Percentiles rank a stretch among this genome's conserved stretches.
Conservation (phyloP, 2,329 filamentous ascomycete genomes). For the Chaetomiaceae sp. region DNA sequence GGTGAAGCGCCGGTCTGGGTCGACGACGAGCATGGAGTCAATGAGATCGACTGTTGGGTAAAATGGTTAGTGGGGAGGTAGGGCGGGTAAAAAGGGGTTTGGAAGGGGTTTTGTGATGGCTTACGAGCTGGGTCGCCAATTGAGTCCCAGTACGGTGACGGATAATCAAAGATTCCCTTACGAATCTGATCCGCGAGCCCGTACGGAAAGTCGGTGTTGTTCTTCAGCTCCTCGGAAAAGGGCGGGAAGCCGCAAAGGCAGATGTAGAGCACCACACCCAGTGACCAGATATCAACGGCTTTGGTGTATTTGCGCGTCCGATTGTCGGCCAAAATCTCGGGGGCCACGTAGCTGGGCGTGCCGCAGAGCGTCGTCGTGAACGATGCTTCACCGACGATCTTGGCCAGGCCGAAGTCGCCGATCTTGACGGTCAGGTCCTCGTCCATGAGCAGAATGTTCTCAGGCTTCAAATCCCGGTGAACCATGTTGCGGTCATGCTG, state of each 20-base stretch:
- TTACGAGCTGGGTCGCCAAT: constrained; percentile 73
- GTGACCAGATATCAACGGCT: constrained; percentile 92
- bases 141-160: constrained; percentile 91
- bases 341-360: constrained; percentile 95
- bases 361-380: constrained; percentile 96
- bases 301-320: constrained; percentile 84
- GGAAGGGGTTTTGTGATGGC: too few species aligned
- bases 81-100: background rate
- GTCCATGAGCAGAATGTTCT: constrained; percentile 88
- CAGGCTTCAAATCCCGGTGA: constrained; percentile 94
- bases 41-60: constrained; percentile 67
- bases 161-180: constrained; percentile 83
- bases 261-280: constrained; percentile 97
- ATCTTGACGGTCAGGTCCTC: constrained; percentile 82
- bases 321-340: constrained; percentile 82
- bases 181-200: constrained; percentile 85
- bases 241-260: constrained; percentile 95
- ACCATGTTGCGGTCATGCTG: constrained; percentile 97
- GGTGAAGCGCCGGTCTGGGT: constrained; percentile 75
- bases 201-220: constrained; percentile 75
- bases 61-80: constrained; percentile 14
- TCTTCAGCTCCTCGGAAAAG: constrained; percentile 89
- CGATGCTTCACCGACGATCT: constrained; percentile 97
- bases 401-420: constrained; percentile 93
- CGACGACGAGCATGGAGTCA: constrained; percentile 87